Base-by-base conservation (phyloP, 768 basidiomycete species). In the Suillus hirtellus region DNA sequence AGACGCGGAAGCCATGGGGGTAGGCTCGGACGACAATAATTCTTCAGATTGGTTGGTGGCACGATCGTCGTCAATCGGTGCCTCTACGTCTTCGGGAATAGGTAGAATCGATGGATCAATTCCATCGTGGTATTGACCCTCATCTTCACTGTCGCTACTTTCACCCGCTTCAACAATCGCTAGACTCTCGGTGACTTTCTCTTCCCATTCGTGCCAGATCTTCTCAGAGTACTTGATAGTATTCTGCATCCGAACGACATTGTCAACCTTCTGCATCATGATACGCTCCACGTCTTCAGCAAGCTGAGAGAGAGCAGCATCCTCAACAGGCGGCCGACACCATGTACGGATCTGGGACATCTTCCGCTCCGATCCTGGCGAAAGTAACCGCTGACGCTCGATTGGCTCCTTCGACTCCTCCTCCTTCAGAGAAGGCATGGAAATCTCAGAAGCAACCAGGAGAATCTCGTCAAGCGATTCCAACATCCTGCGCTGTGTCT, bases 221-320 rank as follows among this genome's bases (percentile, higher is more conserved):
- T 96, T 96, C 80, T 99, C 97, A 46, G 95, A 89, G 75, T 99
- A 99, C 60, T 93, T 84, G 68, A 99, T 95, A 21, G 95, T 98
- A 72, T 96, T 97, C 76, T 96, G 93, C 88, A 99, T 88, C 44
- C 97, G 88, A 66, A 94, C 91, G 56, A 98, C 93, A 67, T 90
- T 95, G 75, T 96, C 95, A 66, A 95, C 86, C 82, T 99, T 99
- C 76, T 93, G 89, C 38, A 93, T 83, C 84, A 96, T 92, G 58
- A 96, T 83, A 42, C 92, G 86, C 68, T 96, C 95, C 9, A 89
- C 89, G 71, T 99, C 96, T 68, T 92, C 86, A 60, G 92, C 83
- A 24, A 99, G 84, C 69, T 94, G 87, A 3, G 84, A 79, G 60
- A 99, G 80, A 0, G 94, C 96, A 3, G 86, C 79, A 73, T 99